Conservation (phyloP, 495 filamentous ascomycete genomes). For the Trichoderma virens region DNA sequence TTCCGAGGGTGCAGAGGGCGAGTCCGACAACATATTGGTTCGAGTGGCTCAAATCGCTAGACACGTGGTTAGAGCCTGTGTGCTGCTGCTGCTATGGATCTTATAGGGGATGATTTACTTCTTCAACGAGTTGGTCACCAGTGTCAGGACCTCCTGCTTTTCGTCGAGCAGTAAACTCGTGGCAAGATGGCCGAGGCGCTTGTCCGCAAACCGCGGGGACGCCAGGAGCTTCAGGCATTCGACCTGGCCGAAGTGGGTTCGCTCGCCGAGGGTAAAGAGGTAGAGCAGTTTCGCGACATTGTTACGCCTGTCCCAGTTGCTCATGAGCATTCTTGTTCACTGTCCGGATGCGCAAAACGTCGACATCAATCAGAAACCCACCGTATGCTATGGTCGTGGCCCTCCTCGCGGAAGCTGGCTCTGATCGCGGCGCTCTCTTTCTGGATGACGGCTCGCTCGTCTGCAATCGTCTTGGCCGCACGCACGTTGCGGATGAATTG, state of each 20-base stretch:
- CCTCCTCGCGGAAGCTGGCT: conserved; percentile 95
- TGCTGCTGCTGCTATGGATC: conserved; percentile 13
- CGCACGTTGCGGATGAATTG: conserved; percentile 99
- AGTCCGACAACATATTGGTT: conserved; percentile 98
- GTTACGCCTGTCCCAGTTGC: conserved; percentile 63
- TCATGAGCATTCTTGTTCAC: conserved; percentile 21
- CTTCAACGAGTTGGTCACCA: conserved; percentile 95
- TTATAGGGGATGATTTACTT: conserved; percentile 50
- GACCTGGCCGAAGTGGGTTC: conserved; percentile 98
- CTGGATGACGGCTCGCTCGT: conserved; percentile 95
- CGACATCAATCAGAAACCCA: conserved; percentile 28
- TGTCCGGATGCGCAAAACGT: conserved; percentile 13
- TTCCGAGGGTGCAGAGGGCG: conserved; percentile 89
- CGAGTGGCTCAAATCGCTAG: conserved; percentile 87
- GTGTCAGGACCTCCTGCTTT: conserved; percentile 94
- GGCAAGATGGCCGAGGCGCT: conserved; percentile 89
- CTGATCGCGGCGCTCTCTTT: conserved; percentile 97
- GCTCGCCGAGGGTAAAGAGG: conserved; percentile 95
- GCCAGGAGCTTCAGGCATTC: conserved; percentile 97
- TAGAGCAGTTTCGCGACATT: conserved; percentile 98
- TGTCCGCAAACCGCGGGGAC: conserved; percentile 95
- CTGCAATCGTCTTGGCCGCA: conserved; percentile 95
- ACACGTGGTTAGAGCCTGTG: conserved; percentile 23
- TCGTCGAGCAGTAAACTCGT: conserved; percentile 95
- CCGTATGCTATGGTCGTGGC: conserved; percentile 82